These are phyloP conservation scores for Colletotrichum scovillei DNA, from an alignment of 2,329 filamentous ascomycete genomes.

Conservation along the genomic window DNA sequence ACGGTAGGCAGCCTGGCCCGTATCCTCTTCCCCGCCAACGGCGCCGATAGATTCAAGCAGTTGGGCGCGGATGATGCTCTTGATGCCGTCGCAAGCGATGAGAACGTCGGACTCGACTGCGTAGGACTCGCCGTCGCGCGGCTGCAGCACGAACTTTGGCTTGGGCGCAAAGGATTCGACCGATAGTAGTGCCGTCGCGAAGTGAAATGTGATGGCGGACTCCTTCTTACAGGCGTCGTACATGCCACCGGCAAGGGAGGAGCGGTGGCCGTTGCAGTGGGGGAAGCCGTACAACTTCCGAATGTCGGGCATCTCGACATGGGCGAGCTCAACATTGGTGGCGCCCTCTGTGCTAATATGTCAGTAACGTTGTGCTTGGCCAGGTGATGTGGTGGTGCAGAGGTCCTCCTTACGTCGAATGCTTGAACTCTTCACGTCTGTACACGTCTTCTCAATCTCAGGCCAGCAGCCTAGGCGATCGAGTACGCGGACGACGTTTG, in stretches of 20 bases:
- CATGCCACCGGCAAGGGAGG: constrained; percentile 75
- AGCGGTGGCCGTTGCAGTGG: constrained; percentile 84
- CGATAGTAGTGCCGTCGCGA: constrained; percentile 66
- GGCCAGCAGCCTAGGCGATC: constrained; percentile 79
- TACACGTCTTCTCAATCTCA: constrained; percentile 76
- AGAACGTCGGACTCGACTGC: constrained; percentile 65
- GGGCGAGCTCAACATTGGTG: constrained; percentile 75
- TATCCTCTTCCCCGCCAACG: constrained; percentile 70
- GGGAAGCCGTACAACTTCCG: constrained; percentile 76
- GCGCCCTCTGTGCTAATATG: constrained; percentile 65
- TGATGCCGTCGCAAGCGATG: constrained; percentile 67
- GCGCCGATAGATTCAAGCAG: constrained; percentile 66
- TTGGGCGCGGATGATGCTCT: constrained; percentile 60
- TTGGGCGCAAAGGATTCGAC: constrained; percentile 70
- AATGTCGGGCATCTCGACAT: constrained; percentile 77
- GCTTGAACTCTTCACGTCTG: constrained; percentile 76
- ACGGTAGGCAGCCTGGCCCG: constrained; percentile 81
- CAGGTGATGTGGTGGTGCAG: not conserved
- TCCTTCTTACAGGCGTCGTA: constrained; percentile 77
- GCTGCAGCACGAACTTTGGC: constrained; percentile 69
- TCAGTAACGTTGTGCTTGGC: constrained; percentile 1
- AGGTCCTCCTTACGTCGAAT: constrained; percentile 67
- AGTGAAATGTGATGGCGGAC: constrained; percentile 74
- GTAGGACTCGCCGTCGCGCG: constrained; percentile 66
- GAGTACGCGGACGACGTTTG: constrained; percentile 83